Evolutionary conservation across 2,329 filamentous ascomycete species (phyloP), one percentile per base, ranked within the genome.

Genomic region (Penicillium sp.): DNA sequence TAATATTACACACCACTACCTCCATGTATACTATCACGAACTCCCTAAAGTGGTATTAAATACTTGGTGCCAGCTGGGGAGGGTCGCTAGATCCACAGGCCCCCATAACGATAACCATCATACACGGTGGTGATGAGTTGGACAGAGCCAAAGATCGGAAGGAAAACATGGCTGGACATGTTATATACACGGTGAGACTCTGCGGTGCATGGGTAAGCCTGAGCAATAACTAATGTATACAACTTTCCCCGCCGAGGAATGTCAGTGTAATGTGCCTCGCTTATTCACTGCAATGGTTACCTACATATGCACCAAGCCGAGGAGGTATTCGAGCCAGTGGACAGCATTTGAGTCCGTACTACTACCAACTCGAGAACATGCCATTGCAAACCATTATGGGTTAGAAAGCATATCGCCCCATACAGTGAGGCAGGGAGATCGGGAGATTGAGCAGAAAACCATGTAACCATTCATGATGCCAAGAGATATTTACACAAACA

Each of bases 401-500:
- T 22, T 10, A 10, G 26, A 19, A 32, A 40, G 50, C 21, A 39
- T 42, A 38, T 38, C 24, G 8, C 26, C 28, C 35, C 21, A 21
- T 42, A 43, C 42, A 45, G 46, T 15, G 45, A 39, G 26, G 17
- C 40, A 50, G 48, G 41, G 7, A 45, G 33, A 22, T 19, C 31
- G 48, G 32, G 26, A 42, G 46, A 46, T 51, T 42, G 56, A 59
- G 45, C 57, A 55, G 52, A 60, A 51, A 64, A 62, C 57, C 60
- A 64, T 61, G 48, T 56, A 57, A 61, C 58, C 56, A 65, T 67
- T 66, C 61, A 64, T 65, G 60, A 67, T 67, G 64, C 64, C 64
- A 64, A 66, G 64, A 68, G 66, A 62, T 67, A 69, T 64, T 67
- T 61, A 67, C 60, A 64, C 59, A 65, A 53, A 56, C 52, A 56